Base-by-base conservation (phyloP, 1,284 basidiomycete genomes). In the Athelia psychrophila region DNA sequence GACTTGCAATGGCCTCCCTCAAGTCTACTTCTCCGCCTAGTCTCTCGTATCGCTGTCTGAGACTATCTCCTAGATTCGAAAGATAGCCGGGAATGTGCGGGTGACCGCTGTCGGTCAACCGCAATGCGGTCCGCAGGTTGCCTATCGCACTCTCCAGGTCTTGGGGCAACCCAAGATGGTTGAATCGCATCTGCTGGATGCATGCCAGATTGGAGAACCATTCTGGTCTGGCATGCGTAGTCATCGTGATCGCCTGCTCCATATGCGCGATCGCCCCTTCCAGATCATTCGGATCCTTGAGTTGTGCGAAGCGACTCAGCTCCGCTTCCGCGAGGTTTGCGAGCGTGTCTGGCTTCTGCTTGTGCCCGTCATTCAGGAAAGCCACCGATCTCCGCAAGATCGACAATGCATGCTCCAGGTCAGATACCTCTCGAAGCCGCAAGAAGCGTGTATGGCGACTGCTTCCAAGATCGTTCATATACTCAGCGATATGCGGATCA, bases 131-230 rank as follows among this genome's bases (percentile, higher is more conserved):
- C n/a, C 16, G 38, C 38, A 42, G 38, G n/a, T 42, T 42, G 38
- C 8, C 16, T n/a, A 42, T 42, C n/a, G 38, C 16, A 22, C n/a
- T 18, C 38, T 42, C 38, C 9, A 42, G 38, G n/a, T 42, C 38
- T 6, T 42, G 8, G 16, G n/a, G 16, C 5, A 9, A n/a, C 15
- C 23, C 50, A 33, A 49, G 47, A 36, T 51, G 25, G 3, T 27
- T n/a, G 23, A 51, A 51, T 30, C 12, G 52, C 49, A 13, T 47
- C n/a, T 42, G 38, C n/a, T 42, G 38, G n/a, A 9, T 42, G 38
- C 16, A 18, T n/a, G n/a, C 38, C n/a, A 42, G 38, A 30, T 30
- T 13, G 27, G 27, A 30, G 13, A 30, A 13, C 27, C 27, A 30
- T 30, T 30, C 27, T 13, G 27, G 27, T 5, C 13, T 30, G 27